A percentile compares a stretch with the other conserved stretches of the same genome.
phyloP scores from a whole-genome alignment of 1,284 basidiomycete species.

The Cutaneotrichosporon sp. region DNA sequence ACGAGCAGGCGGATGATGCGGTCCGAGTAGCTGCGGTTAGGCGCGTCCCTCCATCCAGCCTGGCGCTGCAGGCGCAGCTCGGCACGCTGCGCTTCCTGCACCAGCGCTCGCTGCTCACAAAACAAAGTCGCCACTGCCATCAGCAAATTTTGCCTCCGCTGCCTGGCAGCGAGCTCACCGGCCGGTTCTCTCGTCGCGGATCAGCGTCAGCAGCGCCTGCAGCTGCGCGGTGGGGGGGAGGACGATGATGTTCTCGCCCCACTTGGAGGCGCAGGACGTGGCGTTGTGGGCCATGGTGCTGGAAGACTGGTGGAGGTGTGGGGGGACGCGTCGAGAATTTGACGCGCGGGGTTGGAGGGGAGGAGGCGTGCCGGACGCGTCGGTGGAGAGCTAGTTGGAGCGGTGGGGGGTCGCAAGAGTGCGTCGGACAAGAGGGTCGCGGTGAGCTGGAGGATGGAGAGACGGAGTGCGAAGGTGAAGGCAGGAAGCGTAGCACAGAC shows the following conservation, averaged over 20 bases:
- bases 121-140: constrained; percentile 81
- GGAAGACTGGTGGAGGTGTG: neutral
- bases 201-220: constrained; percentile 94
- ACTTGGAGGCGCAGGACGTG: constrained; percentile 1
- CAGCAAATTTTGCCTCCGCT: constrained; percentile 16
- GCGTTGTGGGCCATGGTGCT: constrained; percentile 2
- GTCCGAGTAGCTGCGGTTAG: constrained; percentile 57
- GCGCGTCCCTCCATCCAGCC: neutral
- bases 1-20: constrained; percentile 63
- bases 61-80: too few relatives aligned
- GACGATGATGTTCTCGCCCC: constrained; percentile 44
- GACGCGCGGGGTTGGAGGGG: too few relatives aligned
- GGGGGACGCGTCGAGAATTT: neutral
- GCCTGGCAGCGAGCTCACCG: constrained; percentile 36
- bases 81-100: neutral
- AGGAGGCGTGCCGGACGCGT: neutral
- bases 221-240: constrained; percentile 73
- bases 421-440: neutral
- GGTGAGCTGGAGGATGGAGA: neutral
- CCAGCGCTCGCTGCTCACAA: constrained; percentile 61
- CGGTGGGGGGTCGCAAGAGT: neutral
- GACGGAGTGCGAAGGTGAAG: constrained; percentile 1
- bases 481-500: neutral
- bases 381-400: neutral
- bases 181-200: constrained; percentile 78